Evolutionary conservation across 2,329 filamentous ascomycete genomes (phyloP).

Genomic region (Talaromyces sp.): DNA sequence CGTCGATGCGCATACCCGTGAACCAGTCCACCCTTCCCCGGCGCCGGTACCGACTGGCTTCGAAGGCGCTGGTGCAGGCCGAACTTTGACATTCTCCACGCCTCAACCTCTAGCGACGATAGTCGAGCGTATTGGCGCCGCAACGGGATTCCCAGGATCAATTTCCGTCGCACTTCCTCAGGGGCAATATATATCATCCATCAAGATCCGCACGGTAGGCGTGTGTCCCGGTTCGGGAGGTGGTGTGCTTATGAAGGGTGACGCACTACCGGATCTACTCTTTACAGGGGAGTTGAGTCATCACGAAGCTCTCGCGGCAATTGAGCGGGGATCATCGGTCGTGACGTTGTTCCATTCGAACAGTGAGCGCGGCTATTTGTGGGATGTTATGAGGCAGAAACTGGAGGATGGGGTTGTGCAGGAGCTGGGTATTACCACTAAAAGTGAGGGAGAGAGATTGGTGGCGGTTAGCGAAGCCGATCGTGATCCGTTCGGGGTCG

Average conservation of each 20-base stretch:
- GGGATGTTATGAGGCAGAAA: constrained; percentile 63
- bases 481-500: constrained; percentile 81
- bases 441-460: constrained; percentile 32
- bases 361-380: constrained; percentile 79
- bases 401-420: constrained; percentile 58
- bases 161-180: constrained; percentile 64
- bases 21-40: constrained; percentile 51
- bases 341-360: constrained; percentile 90
- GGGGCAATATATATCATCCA: constrained; percentile 50
- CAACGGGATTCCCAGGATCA: constrained; percentile 64
- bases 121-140: constrained; percentile 58
- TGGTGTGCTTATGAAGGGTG: constrained; percentile 62
- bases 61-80: constrained; percentile 58
- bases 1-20: constrained; percentile 50
- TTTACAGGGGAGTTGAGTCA: constrained; percentile 93
- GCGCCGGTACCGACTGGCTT: constrained; percentile 35
- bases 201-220: constrained; percentile 65
- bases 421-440: constrained; percentile 47
- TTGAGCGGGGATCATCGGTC: constrained; percentile 77
- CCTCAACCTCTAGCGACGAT: constrained; percentile 55
- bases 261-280: constrained; percentile 64
- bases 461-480: constrained; percentile 76
- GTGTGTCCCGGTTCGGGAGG: constrained; percentile 89
- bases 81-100: constrained; percentile 53
- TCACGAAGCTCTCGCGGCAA: constrained; percentile 82